These are phyloP conservation scores for Inga leiocalycina DNA, from an alignment of 306 rosid genomes.

Conservation along the genomic window DNA sequence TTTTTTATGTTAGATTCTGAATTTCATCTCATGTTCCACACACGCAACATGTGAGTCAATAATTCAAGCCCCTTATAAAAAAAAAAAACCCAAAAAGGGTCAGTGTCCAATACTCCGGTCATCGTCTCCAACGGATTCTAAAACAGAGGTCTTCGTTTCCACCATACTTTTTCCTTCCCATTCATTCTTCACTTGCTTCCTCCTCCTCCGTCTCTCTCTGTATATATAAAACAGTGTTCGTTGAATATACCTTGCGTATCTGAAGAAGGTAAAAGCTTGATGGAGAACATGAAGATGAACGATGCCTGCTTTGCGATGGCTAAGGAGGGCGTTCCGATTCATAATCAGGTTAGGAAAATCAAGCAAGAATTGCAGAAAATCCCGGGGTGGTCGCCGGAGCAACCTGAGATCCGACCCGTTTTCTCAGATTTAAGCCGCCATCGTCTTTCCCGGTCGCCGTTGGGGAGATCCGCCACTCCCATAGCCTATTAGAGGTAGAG, in stretches of 20 bases:
- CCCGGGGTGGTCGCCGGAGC: constrained; percentile 48
- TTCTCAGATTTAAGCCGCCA: constrained; percentile 51
- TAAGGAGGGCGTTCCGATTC: constrained; percentile 33
- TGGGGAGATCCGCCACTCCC: constrained; percentile 61
- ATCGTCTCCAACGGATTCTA: background rate
- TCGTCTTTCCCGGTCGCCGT: constrained; percentile 66
- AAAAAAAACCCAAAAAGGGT: background rate
- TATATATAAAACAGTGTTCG: background rate
- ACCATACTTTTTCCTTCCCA: background rate
- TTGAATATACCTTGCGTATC: background rate
- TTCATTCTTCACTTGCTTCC: background rate
- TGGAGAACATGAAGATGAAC: constrained; percentile 47
- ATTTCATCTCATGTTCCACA: background rate
- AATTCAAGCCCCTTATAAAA: background rate
- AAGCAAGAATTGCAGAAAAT: constrained; percentile 70
- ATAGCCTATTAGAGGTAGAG: background rate
- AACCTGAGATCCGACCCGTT: constrained; percentile 57
- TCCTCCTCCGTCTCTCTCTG: background rate
- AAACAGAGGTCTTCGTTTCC: background rate
- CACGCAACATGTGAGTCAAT: background rate
- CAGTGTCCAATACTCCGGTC: background rate
- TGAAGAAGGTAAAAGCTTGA: background rate
- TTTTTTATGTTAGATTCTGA: too few relatives aligned
- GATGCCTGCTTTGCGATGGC: background rate
- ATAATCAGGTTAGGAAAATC: constrained; percentile 75